A percentile compares a stretch with the other conserved stretches of the same genome.
Conservation (phyloP, 176 grass and related monocot genomes). For the Eragrostis nindensis region DNA sequence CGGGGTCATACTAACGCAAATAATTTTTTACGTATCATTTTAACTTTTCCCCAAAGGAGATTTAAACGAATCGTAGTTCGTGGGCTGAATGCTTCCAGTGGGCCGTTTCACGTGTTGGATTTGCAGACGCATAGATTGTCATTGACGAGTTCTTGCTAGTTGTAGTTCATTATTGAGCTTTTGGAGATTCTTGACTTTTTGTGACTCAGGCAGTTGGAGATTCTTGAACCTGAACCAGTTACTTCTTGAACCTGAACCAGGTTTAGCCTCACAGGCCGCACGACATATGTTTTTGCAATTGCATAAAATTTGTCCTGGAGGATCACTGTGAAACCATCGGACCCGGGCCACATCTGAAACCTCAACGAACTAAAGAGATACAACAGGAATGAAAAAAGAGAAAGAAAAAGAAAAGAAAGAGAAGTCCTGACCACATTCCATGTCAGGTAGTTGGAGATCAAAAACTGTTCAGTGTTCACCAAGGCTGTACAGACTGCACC, state of each 20-base stretch:
- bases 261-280: neutral
- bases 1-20: neutral
- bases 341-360: conserved; percentile 6
- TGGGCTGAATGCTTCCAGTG: neutral
- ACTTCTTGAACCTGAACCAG: too few relatives aligned
- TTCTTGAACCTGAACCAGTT: too few relatives aligned
- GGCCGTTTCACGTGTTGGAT: neutral
- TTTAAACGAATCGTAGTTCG: neutral
- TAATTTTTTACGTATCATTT: neutral
- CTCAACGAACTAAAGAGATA: neutral
- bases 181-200: neutral
- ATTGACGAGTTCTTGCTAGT: neutral
- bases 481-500: neutral
- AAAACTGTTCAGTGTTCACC: conserved; percentile 21
- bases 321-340: neutral
- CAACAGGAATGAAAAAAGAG: too few relatives aligned
- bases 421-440: neutral
- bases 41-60: too few relatives aligned
- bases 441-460: neutral
- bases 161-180: neutral
- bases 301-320: neutral
- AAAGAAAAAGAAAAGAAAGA: neutral
- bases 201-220: too few relatives aligned
- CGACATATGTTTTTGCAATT: neutral
- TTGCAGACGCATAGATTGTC: too few relatives aligned